Percentiles rank a stretch among this genome's conserved stretches.
Evolutionary conservation across 1,284 basidiomycete genomes (phyloP).

Genomic region (Boletellus sp.): DNA sequence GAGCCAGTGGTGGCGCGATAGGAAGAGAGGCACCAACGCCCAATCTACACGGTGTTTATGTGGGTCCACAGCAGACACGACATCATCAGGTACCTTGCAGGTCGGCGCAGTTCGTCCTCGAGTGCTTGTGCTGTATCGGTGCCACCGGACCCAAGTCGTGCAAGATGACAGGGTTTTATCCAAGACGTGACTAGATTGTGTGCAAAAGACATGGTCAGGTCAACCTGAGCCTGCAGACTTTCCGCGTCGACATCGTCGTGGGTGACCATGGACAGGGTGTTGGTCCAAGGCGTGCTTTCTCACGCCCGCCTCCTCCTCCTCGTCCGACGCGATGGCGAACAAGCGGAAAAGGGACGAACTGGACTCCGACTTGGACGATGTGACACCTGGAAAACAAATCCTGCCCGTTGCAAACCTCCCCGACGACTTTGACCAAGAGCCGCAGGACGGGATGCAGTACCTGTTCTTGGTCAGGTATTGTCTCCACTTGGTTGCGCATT

Average conservation of each 20-base stretch:
- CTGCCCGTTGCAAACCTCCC: conserved; percentile 75
- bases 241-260: conserved; percentile 58
- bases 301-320: conserved; percentile 8
- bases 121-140: conserved; percentile 53
- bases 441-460: conserved; percentile 74
- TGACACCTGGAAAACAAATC: conserved; percentile 57
- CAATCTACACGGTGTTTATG: conserved; percentile 41
- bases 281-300: conserved; percentile 11
- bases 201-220: conserved; percentile 72
- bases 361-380: conserved; percentile 52
- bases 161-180: conserved; percentile 51
- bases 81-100: conserved; percentile 52
- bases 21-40: conserved; percentile 67
- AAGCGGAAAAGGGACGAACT: conserved; percentile 50
- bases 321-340: conserved; percentile 25
- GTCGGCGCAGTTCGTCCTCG: conserved; percentile 60
- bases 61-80: conserved; percentile 5
- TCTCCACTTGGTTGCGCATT: conserved; percentile 14
- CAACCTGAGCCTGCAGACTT: conserved; percentile 69
- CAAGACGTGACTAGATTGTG: conserved; percentile 70
- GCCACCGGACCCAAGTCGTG: conserved; percentile 27
- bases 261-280: conserved; percentile 17
- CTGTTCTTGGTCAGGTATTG: conserved; percentile 73
- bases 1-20: conserved; percentile 38
- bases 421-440: conserved; percentile 57